Evolutionary conservation across 805 yeast genomes (phyloP).

Genomic region (Debaryomyces tyrocola): DNA sequence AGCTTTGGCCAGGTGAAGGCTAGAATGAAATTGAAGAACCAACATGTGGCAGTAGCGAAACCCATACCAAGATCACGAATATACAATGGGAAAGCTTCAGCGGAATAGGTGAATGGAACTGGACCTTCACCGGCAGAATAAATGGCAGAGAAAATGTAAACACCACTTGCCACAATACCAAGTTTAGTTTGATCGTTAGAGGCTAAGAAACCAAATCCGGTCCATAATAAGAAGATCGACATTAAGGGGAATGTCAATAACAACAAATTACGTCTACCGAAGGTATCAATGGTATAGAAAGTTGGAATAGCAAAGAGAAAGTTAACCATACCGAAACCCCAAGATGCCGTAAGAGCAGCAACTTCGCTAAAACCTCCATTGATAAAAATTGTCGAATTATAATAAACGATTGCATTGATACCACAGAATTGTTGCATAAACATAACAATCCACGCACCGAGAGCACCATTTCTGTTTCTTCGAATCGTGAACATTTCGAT

Average conservation of each 20-base stretch:
- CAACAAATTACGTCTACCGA: slow-evolving; percentile 67
- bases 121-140: slow-evolving; percentile 89
- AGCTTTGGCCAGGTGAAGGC: slow-evolving; percentile 82
- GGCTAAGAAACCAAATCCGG: slow-evolving; percentile 76
- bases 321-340: slow-evolving; percentile 85
- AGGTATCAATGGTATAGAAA: slow-evolving; percentile 71
- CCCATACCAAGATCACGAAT: slow-evolving; percentile 82
- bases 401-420: slow-evolving; percentile 83
- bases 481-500: slow-evolving; percentile 66
- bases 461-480: slow-evolving; percentile 80
- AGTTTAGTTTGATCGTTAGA: slow-evolving; percentile 51
- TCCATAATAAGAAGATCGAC: slow-evolving; percentile 55
- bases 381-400: slow-evolving; percentile 73
- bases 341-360: slow-evolving; percentile 71
- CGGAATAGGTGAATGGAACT: slow-evolving; percentile 85
- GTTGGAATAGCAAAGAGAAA: slow-evolving; percentile 84
- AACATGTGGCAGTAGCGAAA: slow-evolving; percentile 70
- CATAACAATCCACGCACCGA: slow-evolving; percentile 81
- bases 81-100: slow-evolving; percentile 77
- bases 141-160: slow-evolving; percentile 68
- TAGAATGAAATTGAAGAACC: slow-evolving; percentile 70
- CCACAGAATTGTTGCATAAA: slow-evolving; percentile 93
- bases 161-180: slow-evolving; percentile 70
- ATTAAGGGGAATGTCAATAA: slow-evolving; percentile 62
- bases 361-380: slow-evolving; percentile 63